phyloP scores from a whole-genome alignment of 2,329 filamentous ascomycete genomes.

The Botrytis fabae region DNA sequence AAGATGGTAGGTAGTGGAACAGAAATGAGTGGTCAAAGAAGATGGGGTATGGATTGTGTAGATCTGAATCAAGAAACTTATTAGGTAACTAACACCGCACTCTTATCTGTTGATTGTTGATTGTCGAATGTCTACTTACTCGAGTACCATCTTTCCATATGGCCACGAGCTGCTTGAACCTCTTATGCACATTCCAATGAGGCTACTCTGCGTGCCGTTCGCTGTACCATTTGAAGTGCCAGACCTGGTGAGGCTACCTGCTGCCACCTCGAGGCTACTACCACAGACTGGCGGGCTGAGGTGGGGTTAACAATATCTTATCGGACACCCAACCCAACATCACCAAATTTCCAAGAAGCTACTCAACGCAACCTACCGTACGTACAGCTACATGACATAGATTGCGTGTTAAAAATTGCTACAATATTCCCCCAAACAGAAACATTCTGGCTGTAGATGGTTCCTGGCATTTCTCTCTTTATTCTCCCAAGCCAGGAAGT shows the following conservation, averaged over 20 bases:
- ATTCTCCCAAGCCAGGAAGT: neutral
- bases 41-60: neutral
- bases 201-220: neutral
- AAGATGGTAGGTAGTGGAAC: slow-evolving; percentile 22
- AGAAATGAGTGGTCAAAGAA: slow-evolving; percentile 12
- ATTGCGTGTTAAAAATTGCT: neutral
- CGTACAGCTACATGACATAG: neutral
- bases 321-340: neutral
- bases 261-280: neutral
- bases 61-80: neutral
- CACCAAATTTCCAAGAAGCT: neutral
- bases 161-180: no score
- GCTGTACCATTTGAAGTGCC: neutral
- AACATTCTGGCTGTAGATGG: neutral
- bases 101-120: neutral
- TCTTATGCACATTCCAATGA: neutral
- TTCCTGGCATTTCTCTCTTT: neutral
- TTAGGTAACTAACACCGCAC: neutral
- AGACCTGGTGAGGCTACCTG: neutral
- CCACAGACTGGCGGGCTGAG: neutral
- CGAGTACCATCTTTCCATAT: neutral
- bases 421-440: neutral
- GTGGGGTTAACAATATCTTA: neutral
- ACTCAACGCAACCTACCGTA: neutral
- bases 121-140: neutral